Evolutionary conservation across 148 eudicot species (phyloP), one percentile per base, ranked within the genome.

Genomic region (Pharnaceum exiguum): DNA sequence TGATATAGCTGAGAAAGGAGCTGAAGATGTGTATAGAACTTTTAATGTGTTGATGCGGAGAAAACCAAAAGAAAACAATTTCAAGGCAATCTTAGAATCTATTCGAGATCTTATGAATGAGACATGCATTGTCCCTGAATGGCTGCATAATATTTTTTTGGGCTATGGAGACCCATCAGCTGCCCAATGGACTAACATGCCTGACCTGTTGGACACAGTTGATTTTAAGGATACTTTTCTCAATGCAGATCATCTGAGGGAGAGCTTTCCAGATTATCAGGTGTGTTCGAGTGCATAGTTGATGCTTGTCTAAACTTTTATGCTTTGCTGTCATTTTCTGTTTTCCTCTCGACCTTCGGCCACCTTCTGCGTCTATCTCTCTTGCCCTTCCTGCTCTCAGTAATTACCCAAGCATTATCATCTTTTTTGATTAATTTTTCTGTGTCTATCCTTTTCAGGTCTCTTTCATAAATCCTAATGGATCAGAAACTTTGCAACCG

Each of bases 151-250:
- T 40, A 81, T 93, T 60, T 93, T 93, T 77, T 72, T 93, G 96
- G 98, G 98, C 27, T 93, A 93, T 76, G 98, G 98, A 27, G 72
- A 88, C 69, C 98, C 98, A 59, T 93, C 98, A 62, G 96, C 96
- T 16, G 98, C 98, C 31, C 95, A 83, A 33, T 93, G 98, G 98
- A 83, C 73, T 60, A 88, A 93, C 64, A 88, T 85, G 96, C 95
- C 96, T 22, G 82, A 93, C 62, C 90, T 83, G 42, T 80, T 93
- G 63, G 89, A 93, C 60, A 76, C 75, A 24, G 90, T 88, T 13
- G 98, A 93, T 83, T 85, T 88, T 66, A 93, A 88, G 69, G 98
- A 93, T 59, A 88, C 98, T 18, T 83, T 93, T 63, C 82, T 93
- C 65, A 89, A 93, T 66, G 89, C 74, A 46, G 89, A 80, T 71